A percentile compares a stretch with the other conserved stretches of the same genome.
Conservation (phyloP, 1,284 basidiomycete genomes). For the Trichosporon inkin region DNA sequence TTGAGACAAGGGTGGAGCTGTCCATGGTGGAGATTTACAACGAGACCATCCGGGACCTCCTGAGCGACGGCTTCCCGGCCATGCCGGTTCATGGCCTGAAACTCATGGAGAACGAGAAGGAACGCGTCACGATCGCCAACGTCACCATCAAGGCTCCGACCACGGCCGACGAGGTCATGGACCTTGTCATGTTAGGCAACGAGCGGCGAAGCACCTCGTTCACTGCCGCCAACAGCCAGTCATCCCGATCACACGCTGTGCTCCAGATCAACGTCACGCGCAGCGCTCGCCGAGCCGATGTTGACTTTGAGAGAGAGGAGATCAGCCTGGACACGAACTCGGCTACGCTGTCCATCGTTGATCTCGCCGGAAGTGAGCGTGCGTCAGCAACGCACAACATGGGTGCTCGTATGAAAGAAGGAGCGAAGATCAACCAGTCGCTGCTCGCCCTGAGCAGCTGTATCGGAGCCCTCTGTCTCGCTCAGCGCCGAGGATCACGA, state of each 20-base stretch:
- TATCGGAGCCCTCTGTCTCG: slow-evolving; percentile 83
- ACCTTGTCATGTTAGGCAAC: slow-evolving; percentile 84
- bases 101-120: slow-evolving; percentile 82
- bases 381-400: slow-evolving; percentile 92
- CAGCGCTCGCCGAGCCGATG: slow-evolving; percentile 55
- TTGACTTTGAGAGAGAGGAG: slow-evolving; percentile 38
- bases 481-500: slow-evolving; percentile 67
- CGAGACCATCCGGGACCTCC: slow-evolving; percentile 93
- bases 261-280: slow-evolving; percentile 87
- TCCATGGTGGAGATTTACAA: slow-evolving; percentile 98
- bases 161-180: slow-evolving; percentile 84
- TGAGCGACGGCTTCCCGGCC: slow-evolving; percentile 62
- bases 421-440: slow-evolving; percentile 96
- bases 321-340: slow-evolving; percentile 62
- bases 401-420: slow-evolving; percentile 96
- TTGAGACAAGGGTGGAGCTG: slow-evolving; percentile 77
- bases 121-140: slow-evolving; percentile 73
- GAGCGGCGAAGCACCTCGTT: slow-evolving; percentile 80
- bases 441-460: slow-evolving; percentile 91
- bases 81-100: slow-evolving; percentile 73
- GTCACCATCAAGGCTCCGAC: slow-evolving; percentile 72
- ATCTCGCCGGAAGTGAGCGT: slow-evolving; percentile 90
- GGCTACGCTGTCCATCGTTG: slow-evolving; percentile 90
- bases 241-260: slow-evolving; percentile 92
- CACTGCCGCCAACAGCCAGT: slow-evolving; percentile 89